Evolutionary conservation across 768 basidiomycete genomes (phyloP).

Genomic region (Trichaptum fuscoviolaceum): DNA sequence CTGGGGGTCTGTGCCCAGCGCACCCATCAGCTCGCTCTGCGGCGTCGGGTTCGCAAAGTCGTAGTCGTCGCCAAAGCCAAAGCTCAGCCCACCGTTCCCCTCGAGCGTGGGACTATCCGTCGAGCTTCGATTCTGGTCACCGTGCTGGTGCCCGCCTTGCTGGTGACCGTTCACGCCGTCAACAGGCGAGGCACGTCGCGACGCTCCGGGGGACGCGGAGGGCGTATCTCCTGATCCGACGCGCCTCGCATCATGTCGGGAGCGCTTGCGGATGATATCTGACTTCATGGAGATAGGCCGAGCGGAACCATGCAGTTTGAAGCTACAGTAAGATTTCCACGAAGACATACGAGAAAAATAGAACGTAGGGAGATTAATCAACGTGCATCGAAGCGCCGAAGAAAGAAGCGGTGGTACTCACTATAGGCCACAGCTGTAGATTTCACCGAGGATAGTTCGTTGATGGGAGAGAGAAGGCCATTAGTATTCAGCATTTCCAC

Average conservation of each 20-base stretch:
- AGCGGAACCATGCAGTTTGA: conserved; percentile 80
- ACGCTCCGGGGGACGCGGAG: conserved; percentile 69
- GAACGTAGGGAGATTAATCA: neutral
- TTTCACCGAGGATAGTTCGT: conserved; percentile 1
- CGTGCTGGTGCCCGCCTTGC: conserved; percentile 12
- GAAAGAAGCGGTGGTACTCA: conserved; percentile 27
- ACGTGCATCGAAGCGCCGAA: conserved; percentile 1
- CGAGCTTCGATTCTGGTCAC: neutral
- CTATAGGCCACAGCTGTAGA: conserved; percentile 70
- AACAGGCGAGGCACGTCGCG: conserved; percentile 65
- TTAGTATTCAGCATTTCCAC: neutral
- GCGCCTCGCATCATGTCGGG: conserved; percentile 73
- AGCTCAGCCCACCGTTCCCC: conserved; percentile 41
- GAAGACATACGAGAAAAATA: neutral
- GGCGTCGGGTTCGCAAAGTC: conserved; percentile 33
- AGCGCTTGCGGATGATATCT: conserved; percentile 83
- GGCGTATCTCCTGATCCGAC: conserved; percentile 56
- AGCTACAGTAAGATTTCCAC: conserved; percentile 31
- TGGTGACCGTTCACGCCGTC: conserved; percentile 10
- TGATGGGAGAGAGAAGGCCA: neutral
- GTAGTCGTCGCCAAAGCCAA: conserved; percentile 22
- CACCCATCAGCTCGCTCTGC: conserved; percentile 50
- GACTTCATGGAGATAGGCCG: conserved; percentile 91
- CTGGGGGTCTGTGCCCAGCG: conserved; percentile 32
- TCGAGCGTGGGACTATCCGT: conserved; percentile 53